Evolutionary conservation across 345 rosid genomes (phyloP).

Genomic region (Euphorbia pulcherrima): DNA sequence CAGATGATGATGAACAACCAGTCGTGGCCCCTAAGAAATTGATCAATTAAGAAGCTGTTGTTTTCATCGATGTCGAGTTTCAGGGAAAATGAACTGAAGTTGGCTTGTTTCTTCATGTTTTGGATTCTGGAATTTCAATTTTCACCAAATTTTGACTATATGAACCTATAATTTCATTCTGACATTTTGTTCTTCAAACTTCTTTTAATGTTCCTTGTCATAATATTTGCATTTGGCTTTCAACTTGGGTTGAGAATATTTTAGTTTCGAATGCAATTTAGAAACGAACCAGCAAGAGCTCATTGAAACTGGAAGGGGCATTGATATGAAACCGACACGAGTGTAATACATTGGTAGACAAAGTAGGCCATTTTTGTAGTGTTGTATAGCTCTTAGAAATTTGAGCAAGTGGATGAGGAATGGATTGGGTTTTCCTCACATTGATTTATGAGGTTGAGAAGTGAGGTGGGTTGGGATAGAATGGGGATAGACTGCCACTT

Average conservation of each 20-base stretch:
- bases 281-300: background rate
- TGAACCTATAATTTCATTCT: constrained; percentile 15
- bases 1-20: constrained; percentile 71
- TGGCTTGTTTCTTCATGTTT: background rate
- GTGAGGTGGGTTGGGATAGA: constrained; percentile 21
- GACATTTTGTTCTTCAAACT: background rate
- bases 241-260: background rate
- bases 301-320: background rate
- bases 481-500: constrained; percentile 33
- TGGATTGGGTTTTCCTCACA: constrained; percentile 27
- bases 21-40: constrained; percentile 20
- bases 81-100: constrained; percentile 3
- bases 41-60: constrained; percentile 12
- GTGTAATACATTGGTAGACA: no score
- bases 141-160: constrained; percentile 42
- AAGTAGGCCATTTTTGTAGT: background rate
- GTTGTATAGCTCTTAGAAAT: background rate
- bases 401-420: constrained; percentile 18
- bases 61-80: constrained; percentile 9
- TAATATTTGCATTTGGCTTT: constrained; percentile 7
- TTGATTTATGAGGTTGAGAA: background rate
- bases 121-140: constrained; percentile 19
- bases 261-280: background rate
- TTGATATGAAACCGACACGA: background rate
- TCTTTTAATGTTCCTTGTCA: background rate